Percentiles rank a stretch among this genome's conserved stretches.
Evolutionary conservation across 345 rosid genomes (phyloP).

Genomic region (Luvunga scandens): DNA sequence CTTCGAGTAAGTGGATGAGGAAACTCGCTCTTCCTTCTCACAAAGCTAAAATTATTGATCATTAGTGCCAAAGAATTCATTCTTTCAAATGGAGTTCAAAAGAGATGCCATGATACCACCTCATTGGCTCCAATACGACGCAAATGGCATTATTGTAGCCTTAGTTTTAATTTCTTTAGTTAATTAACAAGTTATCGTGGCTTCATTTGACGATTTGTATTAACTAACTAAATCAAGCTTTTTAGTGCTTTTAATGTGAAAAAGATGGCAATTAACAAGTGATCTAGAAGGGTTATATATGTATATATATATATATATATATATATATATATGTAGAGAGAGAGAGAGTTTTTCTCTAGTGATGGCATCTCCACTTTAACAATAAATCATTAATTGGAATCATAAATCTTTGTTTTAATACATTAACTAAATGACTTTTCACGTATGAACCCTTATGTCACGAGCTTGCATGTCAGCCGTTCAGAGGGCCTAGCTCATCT

Average conservation of each 20-base stretch:
- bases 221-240: not conserved
- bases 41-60: not conserved
- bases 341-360: no score
- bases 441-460: not conserved
- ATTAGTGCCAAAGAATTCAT: not conserved
- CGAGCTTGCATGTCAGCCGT: not conserved
- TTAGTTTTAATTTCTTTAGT: no score
- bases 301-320: no score
- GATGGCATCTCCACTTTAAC: no score
- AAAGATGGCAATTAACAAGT: no score
- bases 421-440: not conserved
- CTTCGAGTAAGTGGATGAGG: not conserved
- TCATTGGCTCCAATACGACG: not conserved
- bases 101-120: not conserved
- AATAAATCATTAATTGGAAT: not conserved
- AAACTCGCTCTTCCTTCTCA: not conserved
- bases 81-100: not conserved
- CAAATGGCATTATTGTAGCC: not conserved
- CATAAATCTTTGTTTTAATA: not conserved
- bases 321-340: no score
- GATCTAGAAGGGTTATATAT: no score
- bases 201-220: not conserved
- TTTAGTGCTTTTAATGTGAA: no score
- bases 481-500: not conserved
- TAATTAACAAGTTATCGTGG: not conserved